Percentiles rank a stretch among this genome's conserved stretches.
These are phyloP conservation scores for Syzygium grande DNA, from an alignment of 345 rosid species.

Conservation along the genomic window DNA sequence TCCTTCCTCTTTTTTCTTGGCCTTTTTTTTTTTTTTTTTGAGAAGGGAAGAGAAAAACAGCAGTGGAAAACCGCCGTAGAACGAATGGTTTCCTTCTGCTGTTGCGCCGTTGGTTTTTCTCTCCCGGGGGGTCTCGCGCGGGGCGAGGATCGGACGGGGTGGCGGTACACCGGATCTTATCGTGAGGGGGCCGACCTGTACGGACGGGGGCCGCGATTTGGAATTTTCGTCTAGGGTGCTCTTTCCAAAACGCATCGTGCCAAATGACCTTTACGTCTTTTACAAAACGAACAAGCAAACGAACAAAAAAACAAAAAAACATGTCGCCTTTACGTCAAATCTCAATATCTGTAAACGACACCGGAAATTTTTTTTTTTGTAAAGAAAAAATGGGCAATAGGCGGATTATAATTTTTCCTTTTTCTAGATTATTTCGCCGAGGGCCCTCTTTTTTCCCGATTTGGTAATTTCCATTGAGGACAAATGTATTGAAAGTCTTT, in stretches of 20 bases:
- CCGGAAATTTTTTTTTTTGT: neutral
- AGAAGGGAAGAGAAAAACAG: neutral
- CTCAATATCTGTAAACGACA: neutral
- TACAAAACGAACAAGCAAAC: too few relatives aligned
- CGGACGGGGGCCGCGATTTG: neutral
- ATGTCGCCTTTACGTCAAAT: neutral
- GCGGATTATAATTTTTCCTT: neutral
- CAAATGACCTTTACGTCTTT: neutral
- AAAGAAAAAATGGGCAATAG: neutral
- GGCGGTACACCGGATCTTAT: neutral
- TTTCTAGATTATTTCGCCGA: neutral
- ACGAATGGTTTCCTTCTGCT: neutral
- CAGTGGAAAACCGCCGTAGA: neutral
- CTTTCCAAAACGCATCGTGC: neutral
- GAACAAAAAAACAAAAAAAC: too few relatives aligned
- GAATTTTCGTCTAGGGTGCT: neutral
- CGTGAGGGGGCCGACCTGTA: neutral
- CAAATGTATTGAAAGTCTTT: too few relatives aligned
- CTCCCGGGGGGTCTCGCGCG: accelerated
- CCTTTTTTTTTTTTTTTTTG: too few relatives aligned
- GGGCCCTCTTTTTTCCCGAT: neutral
- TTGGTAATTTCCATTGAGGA: neutral
- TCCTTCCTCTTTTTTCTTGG: too few relatives aligned
- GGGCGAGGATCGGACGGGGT: neutral
- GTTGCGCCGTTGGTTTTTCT: neutral